Conservation (phyloP, 768 basidiomycete genomes). For the Termitomyces sp. region DNA sequence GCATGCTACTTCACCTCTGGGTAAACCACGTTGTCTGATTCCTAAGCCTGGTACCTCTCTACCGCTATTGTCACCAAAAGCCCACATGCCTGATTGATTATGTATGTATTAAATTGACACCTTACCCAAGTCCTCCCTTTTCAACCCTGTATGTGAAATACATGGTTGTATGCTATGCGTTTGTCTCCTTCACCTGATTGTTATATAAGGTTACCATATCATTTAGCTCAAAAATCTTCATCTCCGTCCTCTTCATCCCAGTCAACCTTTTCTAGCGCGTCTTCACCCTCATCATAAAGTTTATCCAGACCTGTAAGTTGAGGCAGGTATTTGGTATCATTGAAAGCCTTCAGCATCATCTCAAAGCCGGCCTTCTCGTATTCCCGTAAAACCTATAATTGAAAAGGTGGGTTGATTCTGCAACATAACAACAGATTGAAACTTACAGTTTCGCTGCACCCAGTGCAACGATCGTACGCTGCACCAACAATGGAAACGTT, state of each 20-base stretch:
- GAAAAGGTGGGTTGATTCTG: not conserved
- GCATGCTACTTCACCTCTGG: not conserved
- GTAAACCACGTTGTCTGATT: too few relatives aligned
- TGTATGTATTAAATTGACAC: too few relatives aligned
- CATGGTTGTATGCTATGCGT: too few relatives aligned
- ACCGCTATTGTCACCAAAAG: too few relatives aligned
- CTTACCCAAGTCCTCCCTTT: too few relatives aligned
- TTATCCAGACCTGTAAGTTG: constrained; percentile 72
- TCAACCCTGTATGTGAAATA: too few relatives aligned
- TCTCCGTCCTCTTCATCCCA: constrained; percentile 67
- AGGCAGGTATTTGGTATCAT: constrained; percentile 74
- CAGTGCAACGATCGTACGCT: constrained; percentile 85
- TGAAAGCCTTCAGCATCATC: constrained; percentile 78
- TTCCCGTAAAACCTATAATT: constrained; percentile 64
- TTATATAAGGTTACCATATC: not conserved
- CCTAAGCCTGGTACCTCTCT: too few relatives aligned
- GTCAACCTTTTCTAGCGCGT: constrained; percentile 61
- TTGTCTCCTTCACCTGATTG: not conserved
- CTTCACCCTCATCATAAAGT: constrained; percentile 71
- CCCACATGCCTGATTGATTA: too few relatives aligned
- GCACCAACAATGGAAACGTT: constrained; percentile 81
- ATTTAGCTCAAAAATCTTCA: constrained; percentile 20
- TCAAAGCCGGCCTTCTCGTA: constrained; percentile 79
- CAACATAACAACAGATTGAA: not conserved
- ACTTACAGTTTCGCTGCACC: constrained; percentile 76